phyloP scores from a whole-genome alignment of 345 rosid genomes.

The Adansonia digitata region DNA sequence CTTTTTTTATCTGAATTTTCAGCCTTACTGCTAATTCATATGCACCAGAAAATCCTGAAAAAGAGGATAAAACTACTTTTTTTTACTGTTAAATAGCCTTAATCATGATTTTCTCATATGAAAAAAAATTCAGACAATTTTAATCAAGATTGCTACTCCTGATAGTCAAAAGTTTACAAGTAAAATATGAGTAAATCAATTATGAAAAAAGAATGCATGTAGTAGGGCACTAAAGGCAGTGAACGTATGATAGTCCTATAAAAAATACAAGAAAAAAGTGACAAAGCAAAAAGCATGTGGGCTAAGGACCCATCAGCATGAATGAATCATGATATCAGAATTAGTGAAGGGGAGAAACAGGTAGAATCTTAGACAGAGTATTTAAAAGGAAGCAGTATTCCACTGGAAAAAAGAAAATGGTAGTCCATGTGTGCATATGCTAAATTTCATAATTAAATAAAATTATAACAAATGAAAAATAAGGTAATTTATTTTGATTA shows the following conservation, averaged over 20 bases:
- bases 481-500: not conserved
- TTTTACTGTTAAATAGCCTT: conserved; percentile 12
- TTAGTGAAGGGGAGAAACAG: not conserved
- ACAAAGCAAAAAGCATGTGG: conserved; percentile 17
- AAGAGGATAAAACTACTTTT: no score
- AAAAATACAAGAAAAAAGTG: not conserved
- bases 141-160: not conserved
- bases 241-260: no score
- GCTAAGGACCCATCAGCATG: conserved; percentile 2
- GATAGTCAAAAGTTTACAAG: not conserved
- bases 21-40: not conserved
- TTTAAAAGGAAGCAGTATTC: conserved; percentile 2
- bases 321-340: not conserved
- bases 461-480: not conserved
- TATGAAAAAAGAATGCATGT: no score
- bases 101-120: conserved; percentile 13
- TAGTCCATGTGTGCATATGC: not conserved
- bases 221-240: no score
- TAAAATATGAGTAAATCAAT: not conserved
- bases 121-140: not conserved
- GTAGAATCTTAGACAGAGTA: not conserved
- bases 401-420: not conserved
- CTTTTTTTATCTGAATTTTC: not conserved
- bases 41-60: conserved; percentile 2
- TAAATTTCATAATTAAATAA: no score